A percentile compares a stretch with the other conserved stretches of the same genome.
Evolutionary conservation across 164 flowering plant species (phyloP).

Genomic region (Akebia trifoliata): DNA sequence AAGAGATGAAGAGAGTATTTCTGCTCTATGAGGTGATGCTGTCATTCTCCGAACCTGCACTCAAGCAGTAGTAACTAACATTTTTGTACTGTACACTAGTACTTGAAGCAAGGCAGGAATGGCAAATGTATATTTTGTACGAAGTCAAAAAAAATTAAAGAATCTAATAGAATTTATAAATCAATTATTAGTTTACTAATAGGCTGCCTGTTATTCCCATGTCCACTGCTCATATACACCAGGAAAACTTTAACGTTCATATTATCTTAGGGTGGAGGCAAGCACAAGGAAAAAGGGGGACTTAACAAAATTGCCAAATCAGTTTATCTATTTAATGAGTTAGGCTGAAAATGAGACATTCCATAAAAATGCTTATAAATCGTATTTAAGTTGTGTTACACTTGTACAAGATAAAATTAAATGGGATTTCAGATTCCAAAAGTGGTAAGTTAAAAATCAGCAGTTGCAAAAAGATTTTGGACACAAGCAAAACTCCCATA

Average conservation of each 20-base stretch:
- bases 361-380: neutral
- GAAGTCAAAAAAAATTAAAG: no score
- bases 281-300: neutral
- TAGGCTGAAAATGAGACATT: neutral
- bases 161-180: no score
- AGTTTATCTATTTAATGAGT: neutral
- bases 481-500: no score
- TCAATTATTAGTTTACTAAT: no score
- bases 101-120: neutral
- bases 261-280: no score
- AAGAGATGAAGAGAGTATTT: slow-evolving; percentile 84
- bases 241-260: no score
- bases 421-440: no score
- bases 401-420: slow-evolving; percentile 1
- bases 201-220: no score
- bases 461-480: no score
- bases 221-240: neutral
- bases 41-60: slow-evolving; percentile 94
- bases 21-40: slow-evolving; percentile 88
- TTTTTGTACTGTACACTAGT: neutral
- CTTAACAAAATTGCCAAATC: neutral
- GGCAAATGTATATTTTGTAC: neutral
- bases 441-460: no score
- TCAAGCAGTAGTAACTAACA: neutral
- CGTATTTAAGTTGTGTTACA: neutral